These are phyloP conservation scores for Phialophora verrucosa DNA, from an alignment of 2,329 filamentous ascomycete genomes.

Conservation along the genomic window DNA sequence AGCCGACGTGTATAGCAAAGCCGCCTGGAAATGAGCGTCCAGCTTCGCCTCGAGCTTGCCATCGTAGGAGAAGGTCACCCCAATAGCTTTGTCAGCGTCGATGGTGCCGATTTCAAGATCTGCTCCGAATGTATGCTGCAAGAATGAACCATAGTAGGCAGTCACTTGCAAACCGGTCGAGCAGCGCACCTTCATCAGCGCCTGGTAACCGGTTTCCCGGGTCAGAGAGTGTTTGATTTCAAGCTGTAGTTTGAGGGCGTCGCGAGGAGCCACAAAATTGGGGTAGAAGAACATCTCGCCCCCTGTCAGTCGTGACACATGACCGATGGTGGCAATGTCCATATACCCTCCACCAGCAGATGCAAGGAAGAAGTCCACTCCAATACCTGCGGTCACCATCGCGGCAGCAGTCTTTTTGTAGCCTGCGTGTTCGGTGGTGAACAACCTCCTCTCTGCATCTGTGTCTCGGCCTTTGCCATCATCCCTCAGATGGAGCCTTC, in stretches of 20 bases:
- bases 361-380: constrained; percentile 92
- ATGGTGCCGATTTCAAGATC: constrained; percentile 93
- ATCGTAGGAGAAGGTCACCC: constrained; percentile 91
- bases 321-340: constrained; percentile 89
- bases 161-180: constrained; percentile 94
- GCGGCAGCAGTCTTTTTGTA: constrained; percentile 87
- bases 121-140: constrained; percentile 92
- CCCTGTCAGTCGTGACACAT: constrained; percentile 85
- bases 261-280: constrained; percentile 88
- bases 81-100: constrained; percentile 91
- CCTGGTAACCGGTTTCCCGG: constrained; percentile 91
- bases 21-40: constrained; percentile 96
- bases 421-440: constrained; percentile 84
- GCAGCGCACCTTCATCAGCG: constrained; percentile 97
- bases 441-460: constrained; percentile 89
- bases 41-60: constrained; percentile 96
- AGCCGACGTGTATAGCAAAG: constrained; percentile 90
- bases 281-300: constrained; percentile 97
- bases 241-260: constrained; percentile 79
- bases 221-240: constrained; percentile 87
- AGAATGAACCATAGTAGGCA: constrained; percentile 94
- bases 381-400: constrained; percentile 84
- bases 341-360: constrained; percentile 89
- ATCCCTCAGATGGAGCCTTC: constrained; percentile 81
- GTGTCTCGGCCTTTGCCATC: constrained; percentile 84